A percentile compares a stretch with the other conserved stretches of the same genome.
Evolutionary conservation across 2,329 filamentous ascomycete genomes (phyloP).

Genomic region (Paradendryphiella salina): DNA sequence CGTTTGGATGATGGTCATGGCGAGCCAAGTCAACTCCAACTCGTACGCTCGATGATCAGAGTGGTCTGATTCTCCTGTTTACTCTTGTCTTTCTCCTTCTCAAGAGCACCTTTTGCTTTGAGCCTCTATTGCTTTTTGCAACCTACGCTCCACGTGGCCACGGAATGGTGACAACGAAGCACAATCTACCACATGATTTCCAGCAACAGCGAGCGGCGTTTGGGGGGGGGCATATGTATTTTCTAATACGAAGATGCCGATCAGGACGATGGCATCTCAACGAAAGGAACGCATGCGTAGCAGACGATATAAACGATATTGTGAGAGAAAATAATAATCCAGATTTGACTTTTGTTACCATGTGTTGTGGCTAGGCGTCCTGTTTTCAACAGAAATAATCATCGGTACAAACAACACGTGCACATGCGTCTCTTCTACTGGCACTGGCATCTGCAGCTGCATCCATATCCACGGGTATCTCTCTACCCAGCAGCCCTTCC

Average conservation of each 20-base stretch:
- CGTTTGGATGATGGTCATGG: slow-evolving; percentile 68
- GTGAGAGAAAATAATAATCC: too few species aligned
- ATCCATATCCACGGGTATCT: neutral
- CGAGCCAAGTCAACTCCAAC: slow-evolving; percentile 58
- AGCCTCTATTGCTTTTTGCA: neutral
- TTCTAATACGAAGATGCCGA: neutral
- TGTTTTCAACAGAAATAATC: too few species aligned
- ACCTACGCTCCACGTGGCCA: neutral
- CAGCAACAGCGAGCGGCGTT: neutral
- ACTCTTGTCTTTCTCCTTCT: neutral
- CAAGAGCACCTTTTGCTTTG: neutral
- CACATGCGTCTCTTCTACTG: neutral
- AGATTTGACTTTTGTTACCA: too few species aligned
- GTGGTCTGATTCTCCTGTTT: neutral
- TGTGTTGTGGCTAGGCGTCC: too few species aligned
- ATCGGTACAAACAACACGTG: too few species aligned
- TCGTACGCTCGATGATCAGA: slow-evolving; percentile 34
- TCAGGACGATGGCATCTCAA: neutral
- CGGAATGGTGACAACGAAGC: neutral
- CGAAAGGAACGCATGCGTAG: neutral
- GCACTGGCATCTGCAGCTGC: neutral
- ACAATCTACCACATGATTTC: neutral
- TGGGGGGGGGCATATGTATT: too few species aligned
- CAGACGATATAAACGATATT: neutral
- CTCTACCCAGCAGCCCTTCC: neutral